Evolutionary conservation across 306 rosid genomes (phyloP), one percentile per base, ranked within the genome.

Genomic region (Mimosa pudica): DNA sequence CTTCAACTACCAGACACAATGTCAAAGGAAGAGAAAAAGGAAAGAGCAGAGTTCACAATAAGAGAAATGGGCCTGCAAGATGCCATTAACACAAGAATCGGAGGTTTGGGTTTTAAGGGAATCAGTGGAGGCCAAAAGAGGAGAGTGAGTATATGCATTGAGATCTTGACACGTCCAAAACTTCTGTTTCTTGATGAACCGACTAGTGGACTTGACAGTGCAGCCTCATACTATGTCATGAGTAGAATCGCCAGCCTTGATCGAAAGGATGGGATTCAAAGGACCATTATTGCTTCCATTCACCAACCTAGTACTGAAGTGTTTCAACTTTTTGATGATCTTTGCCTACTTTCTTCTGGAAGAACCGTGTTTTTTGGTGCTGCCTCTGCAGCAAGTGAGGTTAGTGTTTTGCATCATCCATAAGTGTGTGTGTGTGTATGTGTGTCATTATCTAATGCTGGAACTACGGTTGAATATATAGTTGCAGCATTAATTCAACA

Each of bases 151-250:
- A 87, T 93, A 45, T 91, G 98, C 79, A 88, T 91, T 13, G 96
- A 91, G 71, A 84, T 93, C 41, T 76, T 93, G 7, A 89, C 94
- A 6, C 83, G 84, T 1, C 97, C 97, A 0, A 87, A 49, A 41
- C 92, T 93, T 66, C 87, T 93, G 3, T 91, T 93, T 72, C 94
- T 91, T 55, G 97, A 93, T 64, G 96, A 92, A 76, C 97, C 96
- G 12, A 92, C 96, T 0, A 90, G 92, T 67, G 96, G 97, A 1
- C 90, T 91, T 5, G 97, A 93, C 20, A 91, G 91, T 58, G 94
- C 96, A 11, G 93, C 92, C 57, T 88, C 98, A 8, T 93, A 79
- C 51, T 86, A 91, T 77, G 97, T 93, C 9, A 87, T 86, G 91
- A 88, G 80, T 44, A 79, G 87, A 76, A 86, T 89, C 7, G 86